These are phyloP conservation scores for Globisporangium echinulatum DNA, from an alignment of 352 stramenopile genomes.

Conservation along the genomic window DNA sequence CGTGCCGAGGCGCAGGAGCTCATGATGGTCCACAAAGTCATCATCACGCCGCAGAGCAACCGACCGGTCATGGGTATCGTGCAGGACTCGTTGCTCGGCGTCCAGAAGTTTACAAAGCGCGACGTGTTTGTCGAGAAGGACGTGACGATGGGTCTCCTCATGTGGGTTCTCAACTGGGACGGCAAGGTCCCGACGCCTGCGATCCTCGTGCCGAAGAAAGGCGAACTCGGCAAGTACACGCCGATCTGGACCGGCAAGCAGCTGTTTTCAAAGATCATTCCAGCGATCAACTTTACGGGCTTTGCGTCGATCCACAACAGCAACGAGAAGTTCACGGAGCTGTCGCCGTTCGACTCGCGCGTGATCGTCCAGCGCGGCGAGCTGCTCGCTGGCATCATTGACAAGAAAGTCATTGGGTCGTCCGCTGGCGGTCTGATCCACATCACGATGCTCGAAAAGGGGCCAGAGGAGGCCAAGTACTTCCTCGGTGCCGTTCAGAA, in stretches of 20 bases:
- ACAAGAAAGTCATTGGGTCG: slow-evolving; percentile 99
- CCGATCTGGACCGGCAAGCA: slow-evolving; percentile 98
- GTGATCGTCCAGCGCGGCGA: slow-evolving; percentile 98
- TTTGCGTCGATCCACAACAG: slow-evolving; percentile 94
- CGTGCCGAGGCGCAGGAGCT: slow-evolving; percentile 96
- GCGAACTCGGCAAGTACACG: slow-evolving; percentile 76
- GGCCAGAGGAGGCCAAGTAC: slow-evolving; percentile 82
- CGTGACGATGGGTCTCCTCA: slow-evolving; percentile 97
- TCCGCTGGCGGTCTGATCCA: slow-evolving; percentile 97
- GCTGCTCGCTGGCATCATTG: slow-evolving; percentile 96
- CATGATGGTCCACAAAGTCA: slow-evolving; percentile 98
- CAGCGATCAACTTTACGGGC: slow-evolving; percentile 94
- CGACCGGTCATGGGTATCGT: slow-evolving; percentile 99
- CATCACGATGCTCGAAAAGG: slow-evolving; percentile 93
- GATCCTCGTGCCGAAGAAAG: slow-evolving; percentile 94
- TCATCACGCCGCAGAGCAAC: slow-evolving; percentile 98
- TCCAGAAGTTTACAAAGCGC: slow-evolving; percentile 97
- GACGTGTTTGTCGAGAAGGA: slow-evolving; percentile 98
- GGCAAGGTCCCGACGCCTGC: slow-evolving; percentile 95
- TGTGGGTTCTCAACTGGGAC: slow-evolving; percentile 97
- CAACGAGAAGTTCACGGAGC: slow-evolving; percentile 83
- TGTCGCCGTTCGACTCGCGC: slow-evolving; percentile 94
- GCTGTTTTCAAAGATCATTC: slow-evolving; percentile 95
- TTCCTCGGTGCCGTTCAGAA: slow-evolving; percentile 94
- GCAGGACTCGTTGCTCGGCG: slow-evolving; percentile 94